phyloP scores from a whole-genome alignment of 768 basidiomycete species.

The Russula virescens region DNA sequence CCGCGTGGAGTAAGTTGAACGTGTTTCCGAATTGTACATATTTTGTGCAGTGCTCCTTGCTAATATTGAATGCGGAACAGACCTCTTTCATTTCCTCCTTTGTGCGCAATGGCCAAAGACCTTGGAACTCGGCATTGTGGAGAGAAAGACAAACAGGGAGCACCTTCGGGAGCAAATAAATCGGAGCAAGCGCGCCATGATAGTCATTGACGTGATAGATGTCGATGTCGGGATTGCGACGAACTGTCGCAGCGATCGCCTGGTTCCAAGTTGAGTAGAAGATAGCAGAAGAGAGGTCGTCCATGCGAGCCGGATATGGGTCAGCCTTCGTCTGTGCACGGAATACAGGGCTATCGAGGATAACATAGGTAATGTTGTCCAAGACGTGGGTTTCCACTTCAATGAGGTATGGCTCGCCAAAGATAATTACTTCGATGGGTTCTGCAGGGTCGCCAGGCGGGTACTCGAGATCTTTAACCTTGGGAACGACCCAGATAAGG shows the following conservation, averaged over 20 bases:
- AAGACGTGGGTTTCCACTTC: constrained; percentile 90
- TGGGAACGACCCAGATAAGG: constrained; percentile 88
- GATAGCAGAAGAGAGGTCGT: constrained; percentile 91
- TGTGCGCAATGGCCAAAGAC: constrained; percentile 91
- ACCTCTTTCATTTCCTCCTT: constrained; percentile 99
- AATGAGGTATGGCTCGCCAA: constrained; percentile 91
- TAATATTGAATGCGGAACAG: constrained; percentile 95
- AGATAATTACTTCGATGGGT: constrained; percentile 94
- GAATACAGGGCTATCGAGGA: constrained; percentile 94
- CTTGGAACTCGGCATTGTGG: constrained; percentile 97
- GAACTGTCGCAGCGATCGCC: constrained; percentile 87
- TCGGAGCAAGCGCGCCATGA: constrained; percentile 85
- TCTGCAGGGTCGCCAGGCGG: constrained; percentile 88
- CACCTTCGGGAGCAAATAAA: constrained; percentile 89
- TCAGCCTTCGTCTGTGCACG: constrained; percentile 94
- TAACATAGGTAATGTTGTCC: constrained; percentile 93
- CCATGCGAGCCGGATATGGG: constrained; percentile 96
- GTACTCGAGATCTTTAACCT: constrained; percentile 92
- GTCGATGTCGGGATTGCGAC: constrained; percentile 80
- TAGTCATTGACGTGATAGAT: constrained; percentile 96
- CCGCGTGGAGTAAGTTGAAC: constrained; percentile 92
- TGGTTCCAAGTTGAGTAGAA: constrained; percentile 99
- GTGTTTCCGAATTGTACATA: constrained; percentile 98
- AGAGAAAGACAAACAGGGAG: constrained; percentile 86
- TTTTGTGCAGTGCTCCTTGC: constrained; percentile 93